phyloP scores from a whole-genome alignment of 2,329 filamentous ascomycete genomes.

The Metarhizium album region DNA sequence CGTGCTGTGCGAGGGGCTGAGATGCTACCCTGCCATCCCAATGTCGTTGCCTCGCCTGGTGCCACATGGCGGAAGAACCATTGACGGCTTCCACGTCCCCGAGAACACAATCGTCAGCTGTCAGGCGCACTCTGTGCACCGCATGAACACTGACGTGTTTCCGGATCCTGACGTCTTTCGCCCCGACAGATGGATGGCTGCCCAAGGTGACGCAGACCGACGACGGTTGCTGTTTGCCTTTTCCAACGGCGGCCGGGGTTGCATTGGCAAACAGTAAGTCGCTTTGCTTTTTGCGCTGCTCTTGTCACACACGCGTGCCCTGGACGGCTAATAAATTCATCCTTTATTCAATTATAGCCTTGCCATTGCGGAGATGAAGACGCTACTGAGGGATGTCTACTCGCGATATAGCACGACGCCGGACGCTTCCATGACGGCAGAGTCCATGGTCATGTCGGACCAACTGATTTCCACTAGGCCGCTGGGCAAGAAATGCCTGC shows the following conservation, averaged over 20 bases:
- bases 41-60: conserved; percentile 56
- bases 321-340: conserved; percentile 5
- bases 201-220: conserved; percentile 61
- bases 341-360: conserved; percentile 24
- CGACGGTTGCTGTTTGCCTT: conserved; percentile 55
- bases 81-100: conserved; percentile 45
- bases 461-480: conserved; percentile 58
- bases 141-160: conserved; percentile 56
- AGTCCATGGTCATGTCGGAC: conserved; percentile 54
- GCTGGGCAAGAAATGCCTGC: conserved; percentile 44
- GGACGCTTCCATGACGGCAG: conserved; percentile 40
- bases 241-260: conserved; percentile 53
- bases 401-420: conserved; percentile 44
- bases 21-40: conserved; percentile 53
- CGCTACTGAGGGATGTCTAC: conserved; percentile 51
- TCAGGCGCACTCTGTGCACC: conserved; percentile 51
- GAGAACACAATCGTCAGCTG: conserved; percentile 46
- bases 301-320: background rate
- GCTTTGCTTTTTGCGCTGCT: background rate
- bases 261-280: conserved; percentile 56
- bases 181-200: conserved; percentile 74
- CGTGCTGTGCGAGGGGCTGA: conserved; percentile 49
- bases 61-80: conserved; percentile 39
- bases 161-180: conserved; percentile 66
- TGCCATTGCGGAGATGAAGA: conserved; percentile 59